phyloP scores from a whole-genome alignment of 2,329 filamentous ascomycete species.

The Fusarium begoniae region DNA sequence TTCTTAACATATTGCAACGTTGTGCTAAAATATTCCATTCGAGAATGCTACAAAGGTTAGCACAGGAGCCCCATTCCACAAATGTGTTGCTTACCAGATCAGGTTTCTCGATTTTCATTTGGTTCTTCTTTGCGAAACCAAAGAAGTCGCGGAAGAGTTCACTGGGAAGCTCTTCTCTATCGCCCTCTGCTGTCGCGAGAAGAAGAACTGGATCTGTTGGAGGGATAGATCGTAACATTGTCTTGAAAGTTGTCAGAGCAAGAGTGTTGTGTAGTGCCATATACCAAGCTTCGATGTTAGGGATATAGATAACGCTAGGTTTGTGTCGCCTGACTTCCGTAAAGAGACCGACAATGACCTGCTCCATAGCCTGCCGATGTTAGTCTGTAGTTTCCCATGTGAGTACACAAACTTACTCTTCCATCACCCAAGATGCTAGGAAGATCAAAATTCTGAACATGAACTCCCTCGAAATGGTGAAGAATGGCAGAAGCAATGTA shows the following conservation, averaged over 20 bases:
- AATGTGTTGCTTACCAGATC: constrained; percentile 60
- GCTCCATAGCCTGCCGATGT: constrained; percentile 72
- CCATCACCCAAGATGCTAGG: constrained; percentile 87
- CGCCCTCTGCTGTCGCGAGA: constrained; percentile 82
- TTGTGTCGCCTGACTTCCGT: constrained; percentile 93
- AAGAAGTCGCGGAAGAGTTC: constrained; percentile 82
- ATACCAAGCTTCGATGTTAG: constrained; percentile 90
- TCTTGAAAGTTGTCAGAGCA: constrained; percentile 82
- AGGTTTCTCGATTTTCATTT: constrained; percentile 75
- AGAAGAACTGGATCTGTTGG: constrained; percentile 90
- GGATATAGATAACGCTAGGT: constrained; percentile 94
- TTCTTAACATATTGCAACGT: constrained; percentile 82
- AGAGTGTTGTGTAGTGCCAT: constrained; percentile 67
- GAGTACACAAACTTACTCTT: constrained; percentile 62
- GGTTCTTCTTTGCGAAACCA: constrained; percentile 83
- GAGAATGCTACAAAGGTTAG: constrained; percentile 57
- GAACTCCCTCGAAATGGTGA: constrained; percentile 90
- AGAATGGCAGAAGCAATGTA: constrained; percentile 87
- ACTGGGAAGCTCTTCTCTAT: constrained; percentile 67
- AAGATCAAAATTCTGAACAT: constrained; percentile 94
- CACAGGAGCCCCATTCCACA: neutral
- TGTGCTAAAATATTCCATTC: constrained; percentile 81
- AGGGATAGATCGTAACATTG: constrained; percentile 82
- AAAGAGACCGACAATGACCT: constrained; percentile 89
- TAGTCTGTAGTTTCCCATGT: constrained; percentile 19